Base-by-base conservation (phyloP, 2,329 filamentous ascomycete genomes). In the Claviceps cyperi region DNA sequence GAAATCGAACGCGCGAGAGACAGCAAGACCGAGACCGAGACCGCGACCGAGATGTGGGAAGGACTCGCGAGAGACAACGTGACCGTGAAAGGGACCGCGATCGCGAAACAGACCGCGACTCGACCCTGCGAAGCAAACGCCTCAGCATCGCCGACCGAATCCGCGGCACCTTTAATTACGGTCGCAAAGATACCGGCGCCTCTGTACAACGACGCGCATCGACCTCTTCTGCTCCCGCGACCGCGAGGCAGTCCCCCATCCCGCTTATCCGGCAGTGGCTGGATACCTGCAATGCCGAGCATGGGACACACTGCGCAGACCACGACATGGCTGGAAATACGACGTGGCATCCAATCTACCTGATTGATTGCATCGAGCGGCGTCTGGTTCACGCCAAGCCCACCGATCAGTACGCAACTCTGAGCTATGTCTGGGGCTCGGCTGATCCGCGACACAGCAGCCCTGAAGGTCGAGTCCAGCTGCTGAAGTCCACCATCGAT, bases 351-450 rank as follows among this genome's bases (percentile, higher is more conserved):
- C 69, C 69, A 5, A 54, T 60, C 24, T 69, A 65, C 60, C 65
- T 72, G 46, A 63, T 72, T 51, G 68, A 72, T 52, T 63, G 64
- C 13, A 62, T 66, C 35, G 65, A 69, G 43, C 61, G 63, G 6
- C 58, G 64, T 44, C 58, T 72, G 21, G 68, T 71, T 5, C 62
- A 60, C 15, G 60, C 67, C 14, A 62, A 63, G n/a, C 61, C 65
- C 2, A 57, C 58, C 9, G 68, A 71, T 45, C 59, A 67, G 36
- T 73, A 72, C 47, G 56, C 70, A 4, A 67, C 70, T n/a, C 61
- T 73, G 22, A 72, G 69, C 59, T 73, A 73, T 54, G 69, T 72
- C 36, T 70, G 67, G 61, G 67, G 66, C 7, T 55, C 59, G 3
- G 56, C 56, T 4, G 44, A 48, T n/a, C 54, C 51, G 28, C 62